These are phyloP conservation scores for Pseudogymnoascus sp. DNA, from an alignment of 2,329 filamentous ascomycete species.

Conservation along the genomic window DNA sequence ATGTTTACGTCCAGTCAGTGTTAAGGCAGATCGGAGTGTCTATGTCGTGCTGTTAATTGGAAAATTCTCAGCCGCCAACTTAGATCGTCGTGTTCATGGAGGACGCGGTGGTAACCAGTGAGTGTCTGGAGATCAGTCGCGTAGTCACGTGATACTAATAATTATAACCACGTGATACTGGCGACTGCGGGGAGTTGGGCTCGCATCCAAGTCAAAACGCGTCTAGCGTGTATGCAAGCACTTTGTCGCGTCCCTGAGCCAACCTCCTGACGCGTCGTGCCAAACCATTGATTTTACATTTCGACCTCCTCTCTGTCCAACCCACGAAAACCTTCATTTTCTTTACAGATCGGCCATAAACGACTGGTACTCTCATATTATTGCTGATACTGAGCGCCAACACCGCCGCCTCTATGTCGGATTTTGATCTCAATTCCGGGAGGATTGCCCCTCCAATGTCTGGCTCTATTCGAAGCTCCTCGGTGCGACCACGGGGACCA, in stretches of 20 bases:
- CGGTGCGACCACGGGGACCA: constrained; percentile 36
- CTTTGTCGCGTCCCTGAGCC: constrained; percentile 8
- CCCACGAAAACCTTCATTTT: constrained; percentile 18
- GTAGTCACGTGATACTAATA: not conserved
- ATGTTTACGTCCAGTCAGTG: not conserved
- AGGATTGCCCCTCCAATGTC: constrained; percentile 43
- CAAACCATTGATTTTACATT: constrained; percentile 15
- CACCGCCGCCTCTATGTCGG: constrained; percentile 52
- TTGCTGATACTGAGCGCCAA: constrained; percentile 32
- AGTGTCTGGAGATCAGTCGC: not conserved
- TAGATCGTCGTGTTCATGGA: not conserved
- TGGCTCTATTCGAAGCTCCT: constrained; percentile 24
- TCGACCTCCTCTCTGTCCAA: constrained; percentile 17
- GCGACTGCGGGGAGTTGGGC: not conserved
- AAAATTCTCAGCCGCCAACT: not conserved
- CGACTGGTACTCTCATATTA: constrained; percentile 24
- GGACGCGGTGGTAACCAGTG: not conserved
- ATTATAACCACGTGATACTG: not conserved
- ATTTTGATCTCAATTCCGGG: constrained; percentile 41
- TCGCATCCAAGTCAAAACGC: not conserved
- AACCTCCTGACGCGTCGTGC: constrained; percentile 3
- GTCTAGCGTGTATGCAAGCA: constrained; percentile 10
- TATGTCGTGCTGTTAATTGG: not conserved
- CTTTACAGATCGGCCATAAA: constrained; percentile 15
- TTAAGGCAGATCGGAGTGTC: not conserved